These are phyloP conservation scores for Salvia hispanica DNA, from an alignment of 257 asterid genomes.

Conservation along the genomic window DNA sequence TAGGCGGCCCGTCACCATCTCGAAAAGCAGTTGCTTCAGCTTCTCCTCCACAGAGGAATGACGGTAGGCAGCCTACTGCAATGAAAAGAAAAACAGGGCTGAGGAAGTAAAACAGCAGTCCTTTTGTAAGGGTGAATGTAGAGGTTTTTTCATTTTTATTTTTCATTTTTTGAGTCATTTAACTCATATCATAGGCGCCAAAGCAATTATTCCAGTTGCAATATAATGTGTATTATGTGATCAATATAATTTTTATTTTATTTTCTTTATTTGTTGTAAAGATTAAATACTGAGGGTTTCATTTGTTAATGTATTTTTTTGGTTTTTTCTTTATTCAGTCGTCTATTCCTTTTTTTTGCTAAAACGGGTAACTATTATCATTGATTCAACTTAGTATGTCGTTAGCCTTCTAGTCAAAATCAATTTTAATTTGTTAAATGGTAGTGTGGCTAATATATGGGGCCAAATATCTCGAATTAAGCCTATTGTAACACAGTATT, in stretches of 20 bases:
- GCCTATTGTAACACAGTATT: no score
- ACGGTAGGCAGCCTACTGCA: constrained; percentile 51
- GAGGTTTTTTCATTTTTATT: constrained; percentile 1
- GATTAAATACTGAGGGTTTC: background rate
- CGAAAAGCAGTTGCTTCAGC: constrained; percentile 52
- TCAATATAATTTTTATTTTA: constrained; percentile 9
- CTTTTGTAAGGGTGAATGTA: background rate
- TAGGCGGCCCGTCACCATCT: constrained; percentile 68
- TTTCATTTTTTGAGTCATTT: constrained; percentile 23
- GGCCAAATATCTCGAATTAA: no score
- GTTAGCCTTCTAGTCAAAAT: no score
- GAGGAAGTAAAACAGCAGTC: constrained; percentile 53
- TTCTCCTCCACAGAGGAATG: constrained; percentile 47
- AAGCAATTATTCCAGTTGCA: constrained; percentile 67
- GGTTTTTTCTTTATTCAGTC: no score
- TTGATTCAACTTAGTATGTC: no score
- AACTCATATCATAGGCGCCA: constrained; percentile 27
- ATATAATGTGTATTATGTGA: constrained; percentile 37
- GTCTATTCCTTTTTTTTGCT: no score
- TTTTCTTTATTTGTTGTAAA: constrained; percentile 33
- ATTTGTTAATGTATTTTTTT: background rate
- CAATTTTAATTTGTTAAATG: no score
- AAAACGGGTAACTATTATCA: no score
- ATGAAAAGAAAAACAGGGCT: constrained; percentile 61
- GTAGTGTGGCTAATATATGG: no score